Base-by-base conservation (phyloP, 495 filamentous ascomycete species). In the Aspergillus ostianus region DNA sequence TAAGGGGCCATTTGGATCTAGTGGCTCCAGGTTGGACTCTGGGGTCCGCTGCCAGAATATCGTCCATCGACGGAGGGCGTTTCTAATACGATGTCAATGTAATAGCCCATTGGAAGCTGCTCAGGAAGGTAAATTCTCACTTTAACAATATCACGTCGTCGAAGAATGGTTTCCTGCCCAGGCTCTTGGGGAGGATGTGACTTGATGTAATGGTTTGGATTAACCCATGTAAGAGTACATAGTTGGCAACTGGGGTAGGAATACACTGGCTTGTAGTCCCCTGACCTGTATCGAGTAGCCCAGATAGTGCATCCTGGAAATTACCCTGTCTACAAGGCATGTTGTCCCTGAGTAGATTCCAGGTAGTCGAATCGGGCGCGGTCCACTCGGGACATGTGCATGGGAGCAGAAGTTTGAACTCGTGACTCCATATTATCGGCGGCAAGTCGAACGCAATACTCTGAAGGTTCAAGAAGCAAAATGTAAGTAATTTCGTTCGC, bases 191-290 rank as follows among this genome's bases (percentile, higher is more conserved):
- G 15, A 55, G 1, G 8, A 10, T 55, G 27, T 32, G 51, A 36
- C 8, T 50, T 45, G 20, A 60, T 30, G 56, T 84, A 15, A 87
- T 85, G 53, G 82, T 80, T 59, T 86, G 84, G 6, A 85, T 74
- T 46, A 87, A 66, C 8, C 82, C 85, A 58, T 84, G 80, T 26
- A 87, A 81, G 15, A 86, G 77, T 4, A 82, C 74, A 54, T 86
- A 87, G 61, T 82, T 84, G 17, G 81, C 82, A 4, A 85, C 69
- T 0, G 82, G 79, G 9, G 36, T 50, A n/a, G 44, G 36, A 51
- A 17, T 21, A n/a, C 6, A n/a, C 13, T 30, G 27, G 0, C 36
- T 10, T 7, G 32, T 41, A 32, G 6, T 7, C 8, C 8, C 29
- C 6, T 32, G 29, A 7, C 8, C 29, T 10, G 36, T 0, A 18